phyloP scores from a whole-genome alignment of 2,329 filamentous ascomycete genomes.

The Capronia coronata region DNA sequence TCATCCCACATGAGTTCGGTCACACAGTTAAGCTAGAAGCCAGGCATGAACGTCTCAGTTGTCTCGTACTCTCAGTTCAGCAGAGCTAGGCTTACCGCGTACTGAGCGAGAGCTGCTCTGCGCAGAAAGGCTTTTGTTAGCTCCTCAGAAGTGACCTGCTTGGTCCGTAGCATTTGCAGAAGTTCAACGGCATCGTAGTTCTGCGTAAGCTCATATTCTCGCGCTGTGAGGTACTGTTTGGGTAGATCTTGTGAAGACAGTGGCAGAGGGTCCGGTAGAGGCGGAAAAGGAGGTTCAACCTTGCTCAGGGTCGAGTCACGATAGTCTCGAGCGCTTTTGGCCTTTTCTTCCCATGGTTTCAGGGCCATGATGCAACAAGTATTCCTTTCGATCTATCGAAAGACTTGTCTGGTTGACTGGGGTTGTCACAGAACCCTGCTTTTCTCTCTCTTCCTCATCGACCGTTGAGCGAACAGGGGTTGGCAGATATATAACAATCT shows the following conservation, averaged over 20 bases:
- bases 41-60: too few species aligned
- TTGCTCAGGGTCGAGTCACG: slow-evolving; percentile 24
- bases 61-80: too few species aligned
- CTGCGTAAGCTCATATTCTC: slow-evolving; percentile 48
- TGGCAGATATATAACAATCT: too few species aligned
- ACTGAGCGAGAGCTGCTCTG: slow-evolving; percentile 46
- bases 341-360: slow-evolving; percentile 27
- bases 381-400: too few species aligned
- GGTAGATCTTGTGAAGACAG: slow-evolving; percentile 40
- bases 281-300: slow-evolving; percentile 21
- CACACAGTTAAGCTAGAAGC: slow-evolving; percentile 35
- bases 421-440: too few species aligned
- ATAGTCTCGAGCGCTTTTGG: slow-evolving; percentile 7
- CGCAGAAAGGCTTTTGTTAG: slow-evolving; percentile 51
- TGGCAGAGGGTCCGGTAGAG: slow-evolving; percentile 15
- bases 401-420: too few species aligned
- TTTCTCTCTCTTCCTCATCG: too few species aligned
- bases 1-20: slow-evolving; percentile 49
- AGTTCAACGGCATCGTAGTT: slow-evolving; percentile 39
- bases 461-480: too few species aligned
- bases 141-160: slow-evolving; percentile 39
- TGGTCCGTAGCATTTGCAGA: slow-evolving; percentile 39
- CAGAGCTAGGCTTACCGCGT: slow-evolving; percentile 18
- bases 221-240: slow-evolving; percentile 40
- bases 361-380: too few species aligned